Base-by-base conservation (phyloP, 768 basidiomycete genomes). In the Mycena rebaudengoi region DNA sequence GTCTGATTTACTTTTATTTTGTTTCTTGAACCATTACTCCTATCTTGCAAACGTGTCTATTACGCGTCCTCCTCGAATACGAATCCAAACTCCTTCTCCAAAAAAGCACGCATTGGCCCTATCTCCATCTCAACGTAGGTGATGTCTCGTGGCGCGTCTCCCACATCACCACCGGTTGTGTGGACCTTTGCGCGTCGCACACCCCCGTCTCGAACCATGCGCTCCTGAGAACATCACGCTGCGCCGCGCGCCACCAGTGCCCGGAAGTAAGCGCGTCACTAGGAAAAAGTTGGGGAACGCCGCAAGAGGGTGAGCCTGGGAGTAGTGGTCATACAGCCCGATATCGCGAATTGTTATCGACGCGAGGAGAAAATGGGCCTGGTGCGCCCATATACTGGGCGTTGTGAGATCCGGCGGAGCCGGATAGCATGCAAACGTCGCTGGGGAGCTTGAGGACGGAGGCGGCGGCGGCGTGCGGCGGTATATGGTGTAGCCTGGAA, bases 161-260 rank as follows among this genome's bases (percentile, higher is more conserved):
- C 62, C 48, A 82, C 85, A 3, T 83, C 83, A 3, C 73, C 75
- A 1, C 83, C 85, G 14, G 86, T 87, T 18, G 86, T 87, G 12
- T 83, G 73, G 16, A 78, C 80, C 59, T 74, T 76, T 35, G 85
- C 75, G 21, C 78, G 70, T 4, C 73, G 66, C 5, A 78, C 81
- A n/a, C n/a, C n/a, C n/a, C 66, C 69, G 11, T 64, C 62, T 10
- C 18, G n/a, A n/a, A 32, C 66, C 66, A 68, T 68, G 35, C 25
- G 53, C 29, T 68, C 66, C n/a, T n/a, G 62, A 46, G n/a, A 61
- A 68, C 58, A 68, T 61, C 14, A 68, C 48, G 37, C 62, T 64
- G 28, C 66, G 52, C 18, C 66, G 53, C 29, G 66, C 66, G 14
- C 66, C 66, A 0, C 66, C 66, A 4, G 66, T 67, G 7, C 66